A percentile compares a stretch with the other conserved stretches of the same genome.
These are phyloP conservation scores for Aspergillus biplanus DNA, from an alignment of 495 filamentous ascomycete genomes.

Conservation along the genomic window DNA sequence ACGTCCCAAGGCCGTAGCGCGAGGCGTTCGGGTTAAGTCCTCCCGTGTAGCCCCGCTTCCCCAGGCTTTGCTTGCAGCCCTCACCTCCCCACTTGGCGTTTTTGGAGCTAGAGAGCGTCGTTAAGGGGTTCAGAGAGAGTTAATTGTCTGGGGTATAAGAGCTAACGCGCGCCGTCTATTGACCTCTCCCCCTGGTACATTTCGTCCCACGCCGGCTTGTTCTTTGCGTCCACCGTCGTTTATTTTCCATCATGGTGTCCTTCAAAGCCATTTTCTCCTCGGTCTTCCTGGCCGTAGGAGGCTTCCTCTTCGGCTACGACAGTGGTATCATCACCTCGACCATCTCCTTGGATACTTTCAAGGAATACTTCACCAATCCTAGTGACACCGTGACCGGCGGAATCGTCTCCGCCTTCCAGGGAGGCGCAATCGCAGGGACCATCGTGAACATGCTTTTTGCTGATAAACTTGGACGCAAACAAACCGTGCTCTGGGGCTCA, in stretches of 20 bases:
- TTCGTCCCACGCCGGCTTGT: too few species aligned
- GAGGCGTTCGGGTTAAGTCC: too few species aligned
- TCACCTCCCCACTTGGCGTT: too few species aligned
- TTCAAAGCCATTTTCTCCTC: conserved; percentile 30
- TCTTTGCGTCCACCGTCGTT: too few species aligned
- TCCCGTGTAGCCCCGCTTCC: too few species aligned
- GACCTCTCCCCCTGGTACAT: too few species aligned
- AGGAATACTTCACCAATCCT: conserved; percentile 41
- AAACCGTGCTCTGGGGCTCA: conserved; percentile 47
- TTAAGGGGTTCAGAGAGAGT: too few species aligned
- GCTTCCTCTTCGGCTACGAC: conserved; percentile 41
- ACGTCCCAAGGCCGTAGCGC: too few species aligned
- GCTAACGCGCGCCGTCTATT: too few species aligned
- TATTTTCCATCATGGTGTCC: conserved; percentile 17
- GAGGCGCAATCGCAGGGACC: conserved; percentile 48
- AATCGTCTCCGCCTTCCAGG: conserved; percentile 52
- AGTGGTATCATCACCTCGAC: conserved; percentile 47
- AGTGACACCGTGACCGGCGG: conserved; percentile 46
- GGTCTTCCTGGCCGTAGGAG: conserved; percentile 34
- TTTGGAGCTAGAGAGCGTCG: too few species aligned
- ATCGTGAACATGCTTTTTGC: conserved; percentile 46
- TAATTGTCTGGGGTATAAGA: too few species aligned
- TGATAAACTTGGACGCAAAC: conserved; percentile 47
- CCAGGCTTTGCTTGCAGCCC: too few species aligned
- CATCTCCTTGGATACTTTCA: conserved; percentile 45